Conservation (phyloP, 164 flowering plant species). For the Houttuynia cordata region DNA sequence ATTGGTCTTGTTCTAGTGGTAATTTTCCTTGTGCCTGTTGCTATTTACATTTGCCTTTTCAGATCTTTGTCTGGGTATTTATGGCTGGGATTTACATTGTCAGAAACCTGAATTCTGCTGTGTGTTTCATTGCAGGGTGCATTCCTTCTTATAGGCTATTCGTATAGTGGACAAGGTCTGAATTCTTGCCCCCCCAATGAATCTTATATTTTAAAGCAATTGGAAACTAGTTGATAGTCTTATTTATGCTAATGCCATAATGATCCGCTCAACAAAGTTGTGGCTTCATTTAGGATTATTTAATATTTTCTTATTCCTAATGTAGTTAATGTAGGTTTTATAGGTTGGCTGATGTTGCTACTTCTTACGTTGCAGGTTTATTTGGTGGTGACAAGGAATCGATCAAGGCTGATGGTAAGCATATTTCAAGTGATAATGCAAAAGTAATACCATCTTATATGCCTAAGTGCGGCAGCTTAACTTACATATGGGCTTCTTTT, state of each 20-base stretch:
- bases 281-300: not conserved
- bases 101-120: not conserved
- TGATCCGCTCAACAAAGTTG: no score
- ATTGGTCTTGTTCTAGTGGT: conserved; percentile 49
- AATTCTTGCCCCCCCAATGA: conserved; percentile 2
- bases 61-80: not conserved
- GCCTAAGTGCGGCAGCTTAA: not conserved
- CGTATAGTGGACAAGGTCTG: conserved; percentile 51
- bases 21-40: conserved; percentile 2
- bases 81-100: not conserved
- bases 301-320: not conserved
- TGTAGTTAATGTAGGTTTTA: not conserved
- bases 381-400: conserved; percentile 30
- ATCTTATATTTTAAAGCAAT: not conserved
- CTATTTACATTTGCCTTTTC: not conserved
- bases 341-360: not conserved
- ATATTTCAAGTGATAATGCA: not conserved
- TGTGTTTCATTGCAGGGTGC: conserved; percentile 41
- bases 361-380: conserved; percentile 26
- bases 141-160: conserved; percentile 41
- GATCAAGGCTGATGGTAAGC: conserved; percentile 44
- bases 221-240: not conserved
- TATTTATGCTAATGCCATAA: not conserved
- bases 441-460: not conserved
- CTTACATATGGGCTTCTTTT: not conserved